Base-by-base conservation (phyloP, 495 filamentous ascomycete genomes). In the Diplogelasinospora grovesii region DNA sequence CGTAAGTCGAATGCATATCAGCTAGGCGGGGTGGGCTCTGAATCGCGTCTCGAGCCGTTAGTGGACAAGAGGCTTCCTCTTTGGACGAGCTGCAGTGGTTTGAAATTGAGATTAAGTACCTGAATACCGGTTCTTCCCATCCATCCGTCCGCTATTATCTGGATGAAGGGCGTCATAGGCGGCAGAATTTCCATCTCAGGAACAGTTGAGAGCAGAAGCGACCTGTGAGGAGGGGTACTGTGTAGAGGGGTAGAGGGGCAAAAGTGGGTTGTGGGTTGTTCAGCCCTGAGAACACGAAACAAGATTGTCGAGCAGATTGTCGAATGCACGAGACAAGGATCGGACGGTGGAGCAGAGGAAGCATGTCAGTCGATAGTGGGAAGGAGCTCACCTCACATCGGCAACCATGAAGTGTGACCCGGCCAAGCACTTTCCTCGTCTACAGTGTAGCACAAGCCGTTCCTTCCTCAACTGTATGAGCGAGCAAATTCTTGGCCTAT, bases 51-150 rank as follows among this genome's bases (percentile, higher is more conserved):
- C 22, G 23, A 36, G 36, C 36, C 22, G 26, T 25, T 10, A 27
- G 19, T 3, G 19, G 30, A 27, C 2, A 6, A 14, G 19, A 24
- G 18, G 36, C 36, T 46, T 46, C 43, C 43, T 16, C 36, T 35
- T 46, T 46, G 24, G 43, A 46, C 36, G 10, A 22, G 28, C 21
- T 40, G 43, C 43, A 46, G 33, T 40, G 43, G 31, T 39, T 29
- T 26, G 18, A 39, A 22, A 16, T 18, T 31, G 43, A 46, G 34
- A 46, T 46, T 46, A 29, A 37, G 43, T 39, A 23, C 42, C 19
- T 8, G 26, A n/a, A n/a, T n/a, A n/a, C n/a, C n/a, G n/a, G n/a
- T n/a, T n/a, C n/a, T n/a, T n/a, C n/a, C n/a, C n/a, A n/a, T n/a
- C n/a, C n/a, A n/a, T n/a, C n/a, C n/a, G n/a, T n/a, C n/a, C n/a